A percentile compares a stretch with the other conserved stretches of the same genome.
Evolutionary conservation across 2,329 filamentous ascomycete species (phyloP).

Genomic region (Colletotrichum sp.): DNA sequence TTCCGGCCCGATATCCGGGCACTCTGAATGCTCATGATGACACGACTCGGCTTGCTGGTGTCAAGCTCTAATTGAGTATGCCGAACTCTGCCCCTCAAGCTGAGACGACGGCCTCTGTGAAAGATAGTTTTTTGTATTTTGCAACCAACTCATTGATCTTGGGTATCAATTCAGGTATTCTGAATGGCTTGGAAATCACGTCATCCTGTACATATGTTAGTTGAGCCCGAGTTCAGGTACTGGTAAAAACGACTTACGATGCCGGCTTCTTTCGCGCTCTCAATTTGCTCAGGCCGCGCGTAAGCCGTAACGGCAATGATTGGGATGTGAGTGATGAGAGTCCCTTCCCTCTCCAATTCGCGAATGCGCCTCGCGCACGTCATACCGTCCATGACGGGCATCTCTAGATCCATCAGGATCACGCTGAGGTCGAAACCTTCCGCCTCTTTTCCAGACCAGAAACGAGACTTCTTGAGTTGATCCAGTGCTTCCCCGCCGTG

Average conservation of each 20-base stretch:
- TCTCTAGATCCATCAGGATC: slow-evolving; percentile 82
- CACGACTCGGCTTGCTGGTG: neutral
- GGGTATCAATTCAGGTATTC: slow-evolving; percentile 71
- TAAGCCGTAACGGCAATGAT: slow-evolving; percentile 87
- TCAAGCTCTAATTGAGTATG: neutral
- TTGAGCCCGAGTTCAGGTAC: neutral
- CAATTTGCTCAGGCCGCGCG: slow-evolving; percentile 75
- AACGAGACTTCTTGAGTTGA: slow-evolving; percentile 57
- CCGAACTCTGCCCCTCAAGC: neutral
- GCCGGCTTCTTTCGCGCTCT: slow-evolving; percentile 71
- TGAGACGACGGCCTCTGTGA: slow-evolving; percentile 15
- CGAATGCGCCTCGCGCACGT: slow-evolving; percentile 74
- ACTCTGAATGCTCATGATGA: neutral
- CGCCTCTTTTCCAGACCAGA: slow-evolving; percentile 54
- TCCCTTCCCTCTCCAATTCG: slow-evolving; percentile 66
- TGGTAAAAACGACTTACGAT: slow-evolving; percentile 59
- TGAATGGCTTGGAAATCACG: slow-evolving; percentile 81
- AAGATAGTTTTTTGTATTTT: slow-evolving; percentile 39
- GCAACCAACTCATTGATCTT: slow-evolving; percentile 65
- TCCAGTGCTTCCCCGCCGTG: slow-evolving; percentile 68
- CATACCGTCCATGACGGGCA: slow-evolving; percentile 84
- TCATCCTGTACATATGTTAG: slow-evolving; percentile 56
- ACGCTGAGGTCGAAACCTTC: slow-evolving; percentile 63
- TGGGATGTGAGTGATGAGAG: slow-evolving; percentile 69
- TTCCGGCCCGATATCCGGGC: neutral